Percentiles rank a stretch among this genome's conserved stretches.
Conservation (phyloP, 169 alveolate genomes). For the Plasmodium inui region DNA sequence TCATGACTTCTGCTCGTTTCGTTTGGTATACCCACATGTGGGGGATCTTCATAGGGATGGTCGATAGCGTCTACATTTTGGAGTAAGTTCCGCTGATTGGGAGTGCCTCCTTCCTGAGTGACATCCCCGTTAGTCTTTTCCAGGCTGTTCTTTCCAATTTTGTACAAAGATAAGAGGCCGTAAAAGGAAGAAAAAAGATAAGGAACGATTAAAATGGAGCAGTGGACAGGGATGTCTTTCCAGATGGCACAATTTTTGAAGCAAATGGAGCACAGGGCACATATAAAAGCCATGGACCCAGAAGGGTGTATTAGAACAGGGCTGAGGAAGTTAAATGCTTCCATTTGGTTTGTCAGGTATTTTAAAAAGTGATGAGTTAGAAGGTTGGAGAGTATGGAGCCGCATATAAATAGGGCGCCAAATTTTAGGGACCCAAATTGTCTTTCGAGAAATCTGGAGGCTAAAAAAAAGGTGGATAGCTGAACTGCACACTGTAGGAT, state of each 20-base stretch:
- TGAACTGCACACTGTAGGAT: constrained; percentile 52
- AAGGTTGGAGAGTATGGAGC: constrained; percentile 34
- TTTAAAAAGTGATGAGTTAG: constrained; percentile 24
- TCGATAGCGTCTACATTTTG: neutral
- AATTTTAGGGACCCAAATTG: constrained; percentile 44
- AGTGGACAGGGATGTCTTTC: constrained; percentile 59
- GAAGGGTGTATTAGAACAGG: constrained; percentile 70
- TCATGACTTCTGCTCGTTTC: neutral
- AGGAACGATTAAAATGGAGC: constrained; percentile 59
- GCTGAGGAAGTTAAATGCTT: constrained; percentile 22
- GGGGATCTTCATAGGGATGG: neutral
- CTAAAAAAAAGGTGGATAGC: constrained; percentile 47
- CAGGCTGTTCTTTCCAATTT: constrained; percentile 10
- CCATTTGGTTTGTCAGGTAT: constrained; percentile 3
- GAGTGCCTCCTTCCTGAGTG: neutral
- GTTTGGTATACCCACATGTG: neutral
- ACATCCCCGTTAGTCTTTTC: neutral
- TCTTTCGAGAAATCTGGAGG: constrained; percentile 67
- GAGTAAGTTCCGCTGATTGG: neutral
- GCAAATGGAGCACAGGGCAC: constrained; percentile 61
- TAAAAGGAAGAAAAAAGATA: constrained; percentile 45
- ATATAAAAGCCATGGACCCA: constrained; percentile 72
- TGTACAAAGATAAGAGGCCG: constrained; percentile 46
- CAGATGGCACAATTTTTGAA: constrained; percentile 63
- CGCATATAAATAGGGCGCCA: constrained; percentile 58